Base-by-base conservation (phyloP, 2,329 filamentous ascomycete species). In the Trichoderma harzianum region DNA sequence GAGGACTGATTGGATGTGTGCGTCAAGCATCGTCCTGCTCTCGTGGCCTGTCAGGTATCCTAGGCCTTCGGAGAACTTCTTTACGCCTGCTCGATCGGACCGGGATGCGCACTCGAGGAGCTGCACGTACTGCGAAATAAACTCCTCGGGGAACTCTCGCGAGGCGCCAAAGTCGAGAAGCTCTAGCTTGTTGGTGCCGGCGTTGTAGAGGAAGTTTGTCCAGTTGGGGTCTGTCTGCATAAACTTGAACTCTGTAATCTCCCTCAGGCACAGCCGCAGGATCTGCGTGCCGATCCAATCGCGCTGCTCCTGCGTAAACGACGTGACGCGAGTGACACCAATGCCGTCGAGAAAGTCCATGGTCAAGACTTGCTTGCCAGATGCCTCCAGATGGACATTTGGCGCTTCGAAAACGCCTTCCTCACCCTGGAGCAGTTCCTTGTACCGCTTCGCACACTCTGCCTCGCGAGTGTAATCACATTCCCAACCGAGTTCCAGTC, bases 191-290 rank as follows among this genome's bases (percentile, higher is more conserved):
- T 90, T 84, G 5, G 87, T 89, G 24, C 84, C 77, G 1, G 90
- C 84, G 77, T 98, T 96, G 86, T 94, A 99, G 24, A 98, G 86
- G 81, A 99, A 99, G 82, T 99, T 99, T 39, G 95, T 98, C 96
- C 96, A 99, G 85, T 99, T 99, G 53, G 96, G 96, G 79, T 99
- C 96, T 6, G 96, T 99, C 83, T 99, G 96, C 96, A 99, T 99
- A 84, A 97, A 98, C 73, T 87, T 91, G 88, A 98, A 98, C 82
- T 97, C 94, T 74, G 91, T 91, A 76, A 98, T 95, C 83, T 98
- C 96, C 72, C 95, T 91, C 51, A 98, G 87, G 79, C 94, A 98
- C 12, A 99, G 90, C 5, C 94, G 92, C 67, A 98, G 88, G 75
- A 98, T 93, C 78, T 98, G 93, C 0, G 94, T 96, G 68, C 96